Percentiles rank a stretch among this genome's conserved stretches.
Conservation (phyloP, 345 rosid genomes). For the Boechera retrofracta region DNA sequence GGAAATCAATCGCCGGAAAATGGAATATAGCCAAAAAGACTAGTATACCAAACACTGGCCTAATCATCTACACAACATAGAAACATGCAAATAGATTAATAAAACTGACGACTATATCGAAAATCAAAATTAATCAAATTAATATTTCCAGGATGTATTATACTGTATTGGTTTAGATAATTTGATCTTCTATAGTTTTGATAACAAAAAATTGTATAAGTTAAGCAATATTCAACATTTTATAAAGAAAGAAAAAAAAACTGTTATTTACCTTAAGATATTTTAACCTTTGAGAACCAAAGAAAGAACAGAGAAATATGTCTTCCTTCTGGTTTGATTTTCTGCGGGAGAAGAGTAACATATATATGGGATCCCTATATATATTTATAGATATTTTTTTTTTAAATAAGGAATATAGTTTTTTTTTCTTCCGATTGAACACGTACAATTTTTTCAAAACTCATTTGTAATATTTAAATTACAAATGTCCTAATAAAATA, state of each 20-base stretch:
- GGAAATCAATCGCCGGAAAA: conserved; percentile 34
- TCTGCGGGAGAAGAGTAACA: neutral
- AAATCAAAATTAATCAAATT: neutral
- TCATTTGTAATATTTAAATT: neutral
- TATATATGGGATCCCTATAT: neutral
- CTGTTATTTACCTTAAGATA: conserved; percentile 12
- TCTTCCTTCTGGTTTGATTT: conserved; percentile 16
- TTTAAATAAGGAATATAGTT: neutral
- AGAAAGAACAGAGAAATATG: conserved; percentile 5
- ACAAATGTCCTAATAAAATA: neutral
- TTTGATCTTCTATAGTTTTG: conserved; percentile 10
- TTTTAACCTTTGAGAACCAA: neutral
- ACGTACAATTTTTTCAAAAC: neutral
- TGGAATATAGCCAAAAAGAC: conserved; percentile 34
- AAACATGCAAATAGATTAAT: conserved; percentile 14
- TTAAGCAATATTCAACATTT: conserved; percentile 5
- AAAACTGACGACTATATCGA: neutral
- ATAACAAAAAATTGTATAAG: neutral
- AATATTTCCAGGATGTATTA: neutral
- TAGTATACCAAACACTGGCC: conserved; percentile 18
- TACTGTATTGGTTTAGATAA: neutral
- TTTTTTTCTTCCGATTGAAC: neutral
- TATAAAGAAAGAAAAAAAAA: neutral
- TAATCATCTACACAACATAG: conserved; percentile 39
- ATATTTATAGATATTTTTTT: neutral